Percentiles rank a stretch among this genome's conserved stretches.
Evolutionary conservation across 2,329 filamentous ascomycete genomes (phyloP).

Genomic region (Ceratocystis cacaofunesta): DNA sequence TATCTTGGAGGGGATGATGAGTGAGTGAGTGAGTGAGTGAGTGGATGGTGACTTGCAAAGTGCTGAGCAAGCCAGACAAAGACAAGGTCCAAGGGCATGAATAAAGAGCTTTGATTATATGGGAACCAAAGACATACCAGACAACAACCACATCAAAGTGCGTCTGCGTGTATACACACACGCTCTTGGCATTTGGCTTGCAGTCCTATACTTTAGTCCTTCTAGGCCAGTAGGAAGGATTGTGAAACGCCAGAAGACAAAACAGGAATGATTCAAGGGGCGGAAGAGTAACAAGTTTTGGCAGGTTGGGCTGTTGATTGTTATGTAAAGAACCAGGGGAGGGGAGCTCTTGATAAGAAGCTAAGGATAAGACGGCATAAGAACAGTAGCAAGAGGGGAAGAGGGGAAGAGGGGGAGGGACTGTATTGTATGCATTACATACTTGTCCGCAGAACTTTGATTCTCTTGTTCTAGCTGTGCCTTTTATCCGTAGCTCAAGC

Average conservation of each 20-base stretch:
- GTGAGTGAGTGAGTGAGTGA: background rate
- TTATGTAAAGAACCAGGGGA: background rate
- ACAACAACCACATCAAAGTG: background rate
- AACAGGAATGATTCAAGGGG: background rate
- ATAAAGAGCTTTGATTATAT: background rate
- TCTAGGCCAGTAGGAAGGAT: background rate
- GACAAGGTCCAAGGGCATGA: background rate
- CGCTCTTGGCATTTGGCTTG: background rate
- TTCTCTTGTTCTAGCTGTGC: too few species aligned
- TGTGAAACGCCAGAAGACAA: constrained; percentile 1
- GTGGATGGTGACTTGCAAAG: background rate
- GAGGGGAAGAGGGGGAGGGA: background rate
- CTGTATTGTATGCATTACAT: too few species aligned
- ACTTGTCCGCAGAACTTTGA: background rate
- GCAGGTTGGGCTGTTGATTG: background rate
- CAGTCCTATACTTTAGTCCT: background rate
- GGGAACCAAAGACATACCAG: background rate
- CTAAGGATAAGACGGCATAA: too few species aligned
- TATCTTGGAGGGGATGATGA: background rate
- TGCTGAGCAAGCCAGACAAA: background rate
- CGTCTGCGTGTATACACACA: background rate
- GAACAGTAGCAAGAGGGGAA: background rate
- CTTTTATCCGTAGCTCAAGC: too few species aligned
- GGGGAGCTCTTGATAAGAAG: background rate
- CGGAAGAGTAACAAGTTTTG: background rate